Evolutionary conservation across 768 basidiomycete species (phyloP).

Genomic region (Termitomyces sp.): DNA sequence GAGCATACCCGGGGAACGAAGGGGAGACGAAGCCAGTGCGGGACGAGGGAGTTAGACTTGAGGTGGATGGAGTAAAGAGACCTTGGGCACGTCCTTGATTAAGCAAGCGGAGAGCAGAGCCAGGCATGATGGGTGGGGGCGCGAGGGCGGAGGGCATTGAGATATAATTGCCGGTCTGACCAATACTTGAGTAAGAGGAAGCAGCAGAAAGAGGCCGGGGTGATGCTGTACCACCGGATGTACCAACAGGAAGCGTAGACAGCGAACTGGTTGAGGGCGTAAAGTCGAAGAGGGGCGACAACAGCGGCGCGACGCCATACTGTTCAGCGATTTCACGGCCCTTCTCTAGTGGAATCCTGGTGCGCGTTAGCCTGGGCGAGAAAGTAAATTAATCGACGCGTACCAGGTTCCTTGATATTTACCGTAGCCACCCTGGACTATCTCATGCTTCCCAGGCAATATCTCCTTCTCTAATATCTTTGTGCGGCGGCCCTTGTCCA

Average conservation of each 20-base stretch:
- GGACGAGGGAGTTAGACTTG: conserved; percentile 41
- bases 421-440: conserved; percentile 98
- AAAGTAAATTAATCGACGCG: conserved; percentile 20
- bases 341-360: conserved; percentile 93
- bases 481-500: conserved; percentile 93
- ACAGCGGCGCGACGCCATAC: conserved; percentile 85
- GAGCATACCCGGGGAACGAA: conserved; percentile 45
- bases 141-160: conserved; percentile 55
- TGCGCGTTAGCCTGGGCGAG: conserved; percentile 1
- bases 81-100: conserved; percentile 87
- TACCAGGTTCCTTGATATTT: conserved; percentile 99
- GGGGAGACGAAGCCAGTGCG: conserved; percentile 51
- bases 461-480: conserved; percentile 99
- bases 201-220: conserved; percentile 66
- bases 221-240: conserved; percentile 44
- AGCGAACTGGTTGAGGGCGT: conserved; percentile 73
- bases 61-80: conserved; percentile 81
- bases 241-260: conserved; percentile 57
- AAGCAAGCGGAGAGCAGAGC: conserved; percentile 77
- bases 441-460: conserved; percentile 91
- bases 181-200: conserved; percentile 59
- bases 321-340: conserved; percentile 91
- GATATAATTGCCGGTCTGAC: conserved; percentile 41
- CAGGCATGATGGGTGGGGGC: conserved; percentile 84
- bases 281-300: conserved; percentile 92